Evolutionary conservation across 345 rosid species (phyloP).

Genomic region (Corchorus capsularis): DNA sequence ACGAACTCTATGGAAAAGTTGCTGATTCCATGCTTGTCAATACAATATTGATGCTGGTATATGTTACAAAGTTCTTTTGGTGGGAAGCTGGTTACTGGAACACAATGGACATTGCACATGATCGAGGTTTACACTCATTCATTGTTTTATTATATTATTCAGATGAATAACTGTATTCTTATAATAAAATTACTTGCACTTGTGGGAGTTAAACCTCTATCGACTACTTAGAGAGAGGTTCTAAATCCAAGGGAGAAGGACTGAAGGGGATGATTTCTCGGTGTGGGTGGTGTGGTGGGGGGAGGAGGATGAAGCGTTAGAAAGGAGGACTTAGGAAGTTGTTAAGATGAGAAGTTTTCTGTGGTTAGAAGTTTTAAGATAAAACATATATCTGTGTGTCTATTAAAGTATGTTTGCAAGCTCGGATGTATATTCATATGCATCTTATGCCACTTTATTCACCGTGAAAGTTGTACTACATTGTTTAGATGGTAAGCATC

Average conservation of each 20-base stretch:
- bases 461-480: no score
- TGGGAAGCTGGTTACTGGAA: conserved; percentile 99
- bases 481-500: no score
- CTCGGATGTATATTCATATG: no score
- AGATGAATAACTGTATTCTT: background rate
- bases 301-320: background rate
- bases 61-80: conserved; percentile 94
- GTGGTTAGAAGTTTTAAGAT: background rate
- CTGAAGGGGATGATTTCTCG: no score
- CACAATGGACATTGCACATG: conserved; percentile 99
- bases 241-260: no score
- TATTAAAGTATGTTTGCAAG: no score
- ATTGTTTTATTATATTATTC: background rate
- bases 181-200: background rate
- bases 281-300: background rate
- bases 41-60: conserved; percentile 84
- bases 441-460: no score
- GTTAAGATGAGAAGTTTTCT: background rate
- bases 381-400: background rate
- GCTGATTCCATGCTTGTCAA: conserved; percentile 95
- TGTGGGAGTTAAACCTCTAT: background rate
- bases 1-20: conserved; percentile 75
- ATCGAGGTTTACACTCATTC: conserved; percentile 61
- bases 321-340: background rate
- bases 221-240: no score